Percentiles rank a stretch among this genome's conserved stretches.
phyloP scores from a whole-genome alignment of 2,329 filamentous ascomycete genomes.

The Cytospora schulzeri region DNA sequence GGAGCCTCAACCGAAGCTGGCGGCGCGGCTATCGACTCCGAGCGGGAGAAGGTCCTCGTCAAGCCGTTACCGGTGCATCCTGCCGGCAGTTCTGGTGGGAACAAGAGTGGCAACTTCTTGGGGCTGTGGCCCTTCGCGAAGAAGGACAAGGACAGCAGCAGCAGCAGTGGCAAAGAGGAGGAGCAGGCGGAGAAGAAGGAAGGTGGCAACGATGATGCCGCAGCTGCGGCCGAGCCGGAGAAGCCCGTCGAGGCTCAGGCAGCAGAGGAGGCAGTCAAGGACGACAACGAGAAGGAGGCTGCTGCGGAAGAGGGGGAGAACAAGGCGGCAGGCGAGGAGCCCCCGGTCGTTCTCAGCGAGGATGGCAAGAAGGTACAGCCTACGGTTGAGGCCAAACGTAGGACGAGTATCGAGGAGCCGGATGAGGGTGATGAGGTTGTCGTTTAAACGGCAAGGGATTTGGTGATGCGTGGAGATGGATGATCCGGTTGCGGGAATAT shows the following conservation, averaged over 20 bases:
- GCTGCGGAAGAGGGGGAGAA: constrained; percentile 34
- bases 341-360: constrained; percentile 37
- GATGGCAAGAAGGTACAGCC: constrained; percentile 47
- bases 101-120: constrained; percentile 43
- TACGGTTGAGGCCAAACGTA: constrained; percentile 54
- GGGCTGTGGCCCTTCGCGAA: constrained; percentile 62
- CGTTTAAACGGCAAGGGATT: constrained; percentile 16
- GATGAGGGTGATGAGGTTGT: constrained; percentile 54
- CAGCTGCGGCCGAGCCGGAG: constrained; percentile 39
- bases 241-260: constrained; percentile 36
- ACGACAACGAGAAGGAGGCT: neutral
- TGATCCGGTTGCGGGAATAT: neutral
- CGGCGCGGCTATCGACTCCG: constrained; percentile 31
- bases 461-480: neutral
- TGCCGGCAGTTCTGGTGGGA: constrained; percentile 39
- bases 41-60: constrained; percentile 49
- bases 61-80: constrained; percentile 59
- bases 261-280: constrained; percentile 32
- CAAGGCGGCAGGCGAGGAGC: constrained; percentile 30
- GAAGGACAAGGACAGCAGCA: constrained; percentile 27
- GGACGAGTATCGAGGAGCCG: constrained; percentile 62
- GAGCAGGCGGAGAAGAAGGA: constrained; percentile 23
- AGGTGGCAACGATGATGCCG: constrained; percentile 32
- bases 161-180: constrained; percentile 37
- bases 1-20: constrained; percentile 14